Percentiles rank a stretch among this genome's conserved stretches.
Evolutionary conservation across 208 protist genomes (phyloP).

Genomic region (Wallacemonas sp.): DNA sequence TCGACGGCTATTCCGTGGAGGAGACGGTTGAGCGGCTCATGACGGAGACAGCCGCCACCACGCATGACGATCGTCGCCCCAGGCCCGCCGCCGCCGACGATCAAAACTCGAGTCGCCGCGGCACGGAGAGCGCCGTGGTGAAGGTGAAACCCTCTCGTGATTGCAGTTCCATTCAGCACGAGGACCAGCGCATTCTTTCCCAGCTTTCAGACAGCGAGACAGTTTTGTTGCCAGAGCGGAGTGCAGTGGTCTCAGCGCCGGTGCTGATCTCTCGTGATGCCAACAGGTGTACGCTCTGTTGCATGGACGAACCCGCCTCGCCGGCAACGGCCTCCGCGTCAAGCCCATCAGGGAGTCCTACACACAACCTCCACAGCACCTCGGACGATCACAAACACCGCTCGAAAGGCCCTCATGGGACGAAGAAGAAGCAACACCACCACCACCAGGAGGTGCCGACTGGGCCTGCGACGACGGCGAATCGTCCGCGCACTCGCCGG

Average conservation of each 20-base stretch:
- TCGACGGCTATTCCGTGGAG: constrained; percentile 66
- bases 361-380: neutral
- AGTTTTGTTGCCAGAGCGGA: neutral
- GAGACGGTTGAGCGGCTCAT: constrained; percentile 66
- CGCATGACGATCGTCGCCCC: no score
- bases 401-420: neutral
- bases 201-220: neutral
- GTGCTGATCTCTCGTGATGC: no score
- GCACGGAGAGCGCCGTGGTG: no score
- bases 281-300: no score
- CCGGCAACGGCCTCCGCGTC: neutral
- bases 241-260: no score
- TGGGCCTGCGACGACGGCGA: no score
- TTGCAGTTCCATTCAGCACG: no score
- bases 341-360: no score
- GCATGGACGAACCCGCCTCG: constrained; percentile 11
- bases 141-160: no score
- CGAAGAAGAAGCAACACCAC: neutral
- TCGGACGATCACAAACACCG: neutral
- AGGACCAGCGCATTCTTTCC: neutral
- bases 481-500: neutral
- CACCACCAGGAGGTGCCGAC: no score
- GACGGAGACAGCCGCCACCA: constrained; percentile 4
- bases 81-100: no score
- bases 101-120: no score